Percentiles rank a stretch among this genome's conserved stretches.
Conservation (phyloP, 805 yeast genomes). For the Candida silvicultrix region DNA sequence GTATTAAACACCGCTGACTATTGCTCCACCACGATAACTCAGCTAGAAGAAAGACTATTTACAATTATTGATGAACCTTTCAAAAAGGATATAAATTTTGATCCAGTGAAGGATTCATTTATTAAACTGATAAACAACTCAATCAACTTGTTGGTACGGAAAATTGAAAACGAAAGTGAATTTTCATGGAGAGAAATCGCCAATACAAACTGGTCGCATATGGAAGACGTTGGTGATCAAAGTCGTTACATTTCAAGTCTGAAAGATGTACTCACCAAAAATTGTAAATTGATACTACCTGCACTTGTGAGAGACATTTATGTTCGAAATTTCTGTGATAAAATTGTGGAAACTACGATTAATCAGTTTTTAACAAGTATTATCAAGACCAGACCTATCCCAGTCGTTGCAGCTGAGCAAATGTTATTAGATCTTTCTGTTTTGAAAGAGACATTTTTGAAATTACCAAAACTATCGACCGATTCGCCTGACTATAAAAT, state of each 20-base stretch:
- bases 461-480: constrained; percentile 14
- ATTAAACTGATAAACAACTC: constrained; percentile 52
- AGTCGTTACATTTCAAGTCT: constrained; percentile 65
- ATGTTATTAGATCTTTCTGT: constrained; percentile 65
- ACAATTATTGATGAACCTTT: constrained; percentile 35
- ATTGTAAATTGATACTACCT: constrained; percentile 43
- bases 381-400: constrained; percentile 57
- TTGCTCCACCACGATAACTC: constrained; percentile 70
- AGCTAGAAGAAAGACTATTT: constrained; percentile 58
- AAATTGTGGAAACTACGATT: constrained; percentile 59
- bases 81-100: constrained; percentile 43
- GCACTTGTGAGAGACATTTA: constrained; percentile 65
- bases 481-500: constrained; percentile 6
- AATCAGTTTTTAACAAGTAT: constrained; percentile 52
- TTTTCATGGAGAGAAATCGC: constrained; percentile 81
- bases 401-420: constrained; percentile 73
- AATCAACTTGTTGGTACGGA: constrained; percentile 46
- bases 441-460: constrained; percentile 46
- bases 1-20: constrained; percentile 87
- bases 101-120: constrained; percentile 47
- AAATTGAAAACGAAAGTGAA: constrained; percentile 54
- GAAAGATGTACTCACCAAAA: constrained; percentile 37
- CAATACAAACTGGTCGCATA: constrained; percentile 66
- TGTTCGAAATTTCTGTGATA: constrained; percentile 68
- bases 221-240: constrained; percentile 62